Percentiles rank a stretch among this genome's conserved stretches.
Evolutionary conservation across 2,329 filamentous ascomycete species (phyloP).

Genomic region (Colletotrichum gigasporum): DNA sequence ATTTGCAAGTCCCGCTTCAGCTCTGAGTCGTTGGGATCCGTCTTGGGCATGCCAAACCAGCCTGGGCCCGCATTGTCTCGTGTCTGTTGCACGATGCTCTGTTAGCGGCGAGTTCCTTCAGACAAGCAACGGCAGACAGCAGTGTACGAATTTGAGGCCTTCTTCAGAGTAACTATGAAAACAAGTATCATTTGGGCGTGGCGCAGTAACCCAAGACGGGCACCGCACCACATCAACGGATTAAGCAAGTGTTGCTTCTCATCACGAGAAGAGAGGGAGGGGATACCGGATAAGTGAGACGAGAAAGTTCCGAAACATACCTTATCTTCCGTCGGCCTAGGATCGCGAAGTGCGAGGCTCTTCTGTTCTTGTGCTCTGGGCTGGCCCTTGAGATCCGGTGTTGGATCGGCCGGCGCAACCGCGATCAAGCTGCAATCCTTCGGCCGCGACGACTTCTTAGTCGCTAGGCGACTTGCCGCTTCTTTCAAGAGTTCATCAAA

Average conservation of each 20-base stretch:
- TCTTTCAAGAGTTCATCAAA: conserved; percentile 31
- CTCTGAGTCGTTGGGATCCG: conserved; percentile 82
- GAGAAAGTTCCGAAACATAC: not conserved
- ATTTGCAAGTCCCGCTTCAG: conserved; percentile 91
- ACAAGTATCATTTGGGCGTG: conserved; percentile 68
- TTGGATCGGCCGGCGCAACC: conserved; percentile 5
- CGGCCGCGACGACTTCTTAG: conserved; percentile 9
- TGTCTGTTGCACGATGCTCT: not conserved
- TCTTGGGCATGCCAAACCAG: conserved; percentile 91
- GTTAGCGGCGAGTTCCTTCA: not conserved
- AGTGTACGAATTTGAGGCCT: not conserved
- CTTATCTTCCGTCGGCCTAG: conserved; percentile 19
- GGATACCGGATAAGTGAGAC: not conserved
- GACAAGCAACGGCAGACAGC: not conserved
- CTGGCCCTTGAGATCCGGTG: not conserved
- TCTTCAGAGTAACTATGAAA: conserved; percentile 80
- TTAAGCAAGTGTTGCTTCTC: conserved; percentile 47
- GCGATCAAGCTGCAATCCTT: conserved; percentile 24
- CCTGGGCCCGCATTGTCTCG: conserved; percentile 75
- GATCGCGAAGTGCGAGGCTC: conserved; percentile 24
- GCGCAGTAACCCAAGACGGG: conserved; percentile 51
- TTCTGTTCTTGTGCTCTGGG: conserved; percentile 13
- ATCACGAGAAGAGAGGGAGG: conserved; percentile 42
- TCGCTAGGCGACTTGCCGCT: conserved; percentile 29
- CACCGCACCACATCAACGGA: conserved; percentile 39